These are phyloP conservation scores for Coniochaeta ligniaria DNA, from an alignment of 2,329 filamentous ascomycete species.

Conservation along the genomic window DNA sequence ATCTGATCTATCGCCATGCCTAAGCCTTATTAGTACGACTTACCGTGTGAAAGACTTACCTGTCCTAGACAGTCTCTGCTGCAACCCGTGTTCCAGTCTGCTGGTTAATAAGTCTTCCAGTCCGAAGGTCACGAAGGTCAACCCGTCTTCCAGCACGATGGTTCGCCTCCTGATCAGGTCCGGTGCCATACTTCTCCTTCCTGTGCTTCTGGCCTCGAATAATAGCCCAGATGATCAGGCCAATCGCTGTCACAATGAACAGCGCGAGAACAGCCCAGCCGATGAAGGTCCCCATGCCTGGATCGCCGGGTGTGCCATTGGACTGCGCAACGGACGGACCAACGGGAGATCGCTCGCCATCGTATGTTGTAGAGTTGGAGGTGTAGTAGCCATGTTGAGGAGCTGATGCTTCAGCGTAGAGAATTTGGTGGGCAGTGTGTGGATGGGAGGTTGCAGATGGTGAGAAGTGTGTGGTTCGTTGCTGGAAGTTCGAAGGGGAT, in stretches of 20 bases:
- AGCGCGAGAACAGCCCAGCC: background rate
- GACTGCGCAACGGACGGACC: background rate
- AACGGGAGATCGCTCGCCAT: background rate
- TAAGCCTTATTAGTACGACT: background rate
- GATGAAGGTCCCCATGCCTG: background rate
- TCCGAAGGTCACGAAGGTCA: no score
- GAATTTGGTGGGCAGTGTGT: background rate
- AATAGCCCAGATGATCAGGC: background rate
- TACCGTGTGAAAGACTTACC: background rate
- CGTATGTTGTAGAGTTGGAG: background rate
- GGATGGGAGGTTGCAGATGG: background rate
- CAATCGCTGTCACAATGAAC: background rate
- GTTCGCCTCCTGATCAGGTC: no score
- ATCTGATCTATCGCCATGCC: no score
- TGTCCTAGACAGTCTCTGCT: no score
- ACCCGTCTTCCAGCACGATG: no score
- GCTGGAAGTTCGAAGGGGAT: no score
- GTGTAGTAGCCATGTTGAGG: no score
- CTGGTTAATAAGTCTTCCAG: no score
- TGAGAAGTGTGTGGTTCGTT: no score
- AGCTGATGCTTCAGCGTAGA: no score
- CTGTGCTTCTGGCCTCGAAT: background rate
- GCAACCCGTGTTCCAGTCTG: no score
- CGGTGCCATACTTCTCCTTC: background rate
- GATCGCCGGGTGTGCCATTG: background rate